These are phyloP conservation scores for Emiliania huxleyi DNA, from an alignment of 78 protist genomes.

Conservation along the genomic window DNA sequence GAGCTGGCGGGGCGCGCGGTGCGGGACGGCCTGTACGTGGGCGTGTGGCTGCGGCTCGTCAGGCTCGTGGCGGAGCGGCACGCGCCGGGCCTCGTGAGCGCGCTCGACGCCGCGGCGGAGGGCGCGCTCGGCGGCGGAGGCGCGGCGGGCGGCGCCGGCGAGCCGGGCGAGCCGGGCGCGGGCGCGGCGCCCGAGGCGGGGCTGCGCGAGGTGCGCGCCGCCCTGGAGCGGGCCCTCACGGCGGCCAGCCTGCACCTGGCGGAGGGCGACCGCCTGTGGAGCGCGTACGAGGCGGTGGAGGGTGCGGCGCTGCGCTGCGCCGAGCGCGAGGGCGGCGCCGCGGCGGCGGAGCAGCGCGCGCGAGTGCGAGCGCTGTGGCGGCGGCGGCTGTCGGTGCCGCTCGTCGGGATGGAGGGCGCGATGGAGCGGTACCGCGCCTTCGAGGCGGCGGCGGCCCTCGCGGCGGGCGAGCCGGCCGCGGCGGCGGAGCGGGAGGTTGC, in stretches of 20 bases:
- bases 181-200: no score
- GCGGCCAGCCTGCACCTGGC: neutral
- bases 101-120: neutral
- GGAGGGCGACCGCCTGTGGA: neutral
- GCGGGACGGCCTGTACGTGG: neutral
- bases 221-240: neutral
- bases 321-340: neutral
- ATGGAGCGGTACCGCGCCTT: neutral
- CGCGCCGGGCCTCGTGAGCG: neutral
- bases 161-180: no score
- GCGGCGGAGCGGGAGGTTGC: neutral
- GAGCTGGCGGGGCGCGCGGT: neutral
- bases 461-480: neutral
- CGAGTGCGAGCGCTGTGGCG: neutral
- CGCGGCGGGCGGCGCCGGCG: no score
- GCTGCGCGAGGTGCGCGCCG: neutral
- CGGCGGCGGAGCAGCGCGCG: neutral
- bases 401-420: neutral
- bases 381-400: neutral
- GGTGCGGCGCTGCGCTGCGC: neutral
- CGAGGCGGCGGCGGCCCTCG: neutral
- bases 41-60: neutral
- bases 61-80: neutral
- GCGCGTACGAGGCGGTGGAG: neutral
- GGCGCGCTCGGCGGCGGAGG: neutral